Conservation (phyloP, 176 grass and related monocot species). For the Zoysia pacifica region DNA sequence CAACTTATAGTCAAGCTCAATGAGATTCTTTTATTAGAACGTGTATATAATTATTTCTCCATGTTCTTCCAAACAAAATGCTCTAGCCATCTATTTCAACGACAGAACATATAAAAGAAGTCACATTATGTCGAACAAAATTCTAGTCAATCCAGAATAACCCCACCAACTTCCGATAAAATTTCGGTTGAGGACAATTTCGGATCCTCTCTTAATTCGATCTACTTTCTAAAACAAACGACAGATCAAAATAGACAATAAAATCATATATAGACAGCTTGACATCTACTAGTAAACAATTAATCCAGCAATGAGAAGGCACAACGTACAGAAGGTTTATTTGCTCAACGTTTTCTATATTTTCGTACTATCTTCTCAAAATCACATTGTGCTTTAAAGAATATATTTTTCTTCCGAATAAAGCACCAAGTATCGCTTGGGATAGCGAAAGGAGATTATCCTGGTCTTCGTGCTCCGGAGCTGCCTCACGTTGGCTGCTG, state of each 20-base stretch:
- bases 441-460: slow-evolving; percentile 12
- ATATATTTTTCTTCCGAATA: neutral
- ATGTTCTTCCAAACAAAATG: neutral
- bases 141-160: neutral
- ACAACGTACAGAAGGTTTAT: neutral
- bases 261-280: neutral
- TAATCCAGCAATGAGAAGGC: neutral
- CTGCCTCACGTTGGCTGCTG: slow-evolving; percentile 9
- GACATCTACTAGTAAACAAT: too few relatives aligned
- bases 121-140: neutral
- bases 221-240: neutral
- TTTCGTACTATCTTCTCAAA: neutral
- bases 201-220: too few relatives aligned
- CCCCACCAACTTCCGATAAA: too few relatives aligned
- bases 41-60: neutral
- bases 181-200: too few relatives aligned
- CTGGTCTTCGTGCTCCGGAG: slow-evolving; percentile 34
- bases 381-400: neutral
- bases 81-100: neutral
- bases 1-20: neutral
- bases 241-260: neutral
- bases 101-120: neutral
- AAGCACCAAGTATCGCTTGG: slow-evolving; percentile 5
- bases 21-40: too few relatives aligned
- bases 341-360: neutral